Percentiles rank a stretch among this genome's conserved stretches.
Conservation (phyloP, 805 yeast species). For the Lachancea kluyveri region DNA sequence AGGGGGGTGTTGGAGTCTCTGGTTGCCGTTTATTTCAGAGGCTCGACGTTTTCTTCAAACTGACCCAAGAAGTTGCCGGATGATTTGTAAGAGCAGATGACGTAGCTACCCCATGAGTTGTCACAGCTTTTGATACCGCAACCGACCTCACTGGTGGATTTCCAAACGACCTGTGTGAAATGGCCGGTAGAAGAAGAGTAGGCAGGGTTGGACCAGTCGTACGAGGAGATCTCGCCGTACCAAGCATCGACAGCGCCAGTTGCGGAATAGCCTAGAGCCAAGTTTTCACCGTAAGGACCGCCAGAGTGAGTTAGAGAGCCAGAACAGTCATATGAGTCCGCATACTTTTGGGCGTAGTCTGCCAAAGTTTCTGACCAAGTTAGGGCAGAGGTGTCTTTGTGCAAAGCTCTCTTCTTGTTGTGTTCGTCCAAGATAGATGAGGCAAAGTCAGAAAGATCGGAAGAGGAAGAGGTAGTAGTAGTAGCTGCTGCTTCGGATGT, state of each 20-base stretch:
- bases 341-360: slow-evolving; percentile 50
- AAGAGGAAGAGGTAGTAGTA: slow-evolving; percentile 21
- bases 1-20: too few relatives aligned
- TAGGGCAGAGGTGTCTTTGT: slow-evolving; percentile 35
- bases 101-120: slow-evolving; percentile 48
- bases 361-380: slow-evolving; percentile 53
- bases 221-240: slow-evolving; percentile 60
- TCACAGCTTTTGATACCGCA: slow-evolving; percentile 68
- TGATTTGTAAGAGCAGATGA: slow-evolving; percentile 69
- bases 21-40: slow-evolving; percentile 7
- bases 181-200: slow-evolving; percentile 57
- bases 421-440: slow-evolving; percentile 49
- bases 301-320: slow-evolving; percentile 58
- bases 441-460: slow-evolving; percentile 22
- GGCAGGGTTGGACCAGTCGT: slow-evolving; percentile 46
- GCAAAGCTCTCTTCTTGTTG: slow-evolving; percentile 53
- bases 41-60: slow-evolving; percentile 35
- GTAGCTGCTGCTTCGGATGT: slow-evolving; percentile 11
- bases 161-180: slow-evolving; percentile 84
- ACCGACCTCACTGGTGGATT: slow-evolving; percentile 57
- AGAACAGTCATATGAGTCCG: slow-evolving; percentile 49
- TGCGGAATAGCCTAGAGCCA: slow-evolving; percentile 62
- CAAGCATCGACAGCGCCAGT: slow-evolving; percentile 62
- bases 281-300: slow-evolving; percentile 75
- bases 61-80: slow-evolving; percentile 64